phyloP scores from a whole-genome alignment of 2,329 filamentous ascomycete genomes.

The Monosporascus sp. region DNA sequence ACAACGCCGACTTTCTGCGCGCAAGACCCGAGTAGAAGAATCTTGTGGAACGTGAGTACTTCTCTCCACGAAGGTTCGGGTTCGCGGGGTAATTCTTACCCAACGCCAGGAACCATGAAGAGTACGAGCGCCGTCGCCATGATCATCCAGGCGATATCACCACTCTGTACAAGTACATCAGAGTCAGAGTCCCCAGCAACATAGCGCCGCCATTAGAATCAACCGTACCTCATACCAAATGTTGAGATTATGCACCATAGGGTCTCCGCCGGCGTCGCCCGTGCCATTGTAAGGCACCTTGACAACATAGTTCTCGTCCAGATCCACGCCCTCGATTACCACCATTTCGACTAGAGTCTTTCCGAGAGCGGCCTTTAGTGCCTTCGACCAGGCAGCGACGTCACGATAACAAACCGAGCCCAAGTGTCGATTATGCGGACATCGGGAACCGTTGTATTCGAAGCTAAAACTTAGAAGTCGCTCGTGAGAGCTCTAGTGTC shows the following conservation, averaged over 20 bases:
- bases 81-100: conserved; percentile 36
- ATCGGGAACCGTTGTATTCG: no score
- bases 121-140: conserved; percentile 76
- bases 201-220: neutral
- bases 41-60: conserved; percentile 23
- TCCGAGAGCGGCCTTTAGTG: neutral
- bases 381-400: neutral
- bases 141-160: conserved; percentile 83
- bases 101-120: conserved; percentile 90
- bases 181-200: conserved; percentile 15
- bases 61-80: neutral
- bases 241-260: conserved; percentile 64
- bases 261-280: conserved; percentile 60
- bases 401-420: no score
- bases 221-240: conserved; percentile 66
- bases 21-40: conserved; percentile 94
- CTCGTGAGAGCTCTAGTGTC: neutral
- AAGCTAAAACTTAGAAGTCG: no score
- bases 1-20: conserved; percentile 81
- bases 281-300: conserved; percentile 61
- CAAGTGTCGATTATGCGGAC: no score
- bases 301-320: conserved; percentile 40
- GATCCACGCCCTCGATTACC: conserved; percentile 34
- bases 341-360: conserved; percentile 23
- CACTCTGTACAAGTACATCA: conserved; percentile 41